These are phyloP conservation scores for Casuarina equisetifolia DNA, from an alignment of 306 rosid species.

Conservation along the genomic window DNA sequence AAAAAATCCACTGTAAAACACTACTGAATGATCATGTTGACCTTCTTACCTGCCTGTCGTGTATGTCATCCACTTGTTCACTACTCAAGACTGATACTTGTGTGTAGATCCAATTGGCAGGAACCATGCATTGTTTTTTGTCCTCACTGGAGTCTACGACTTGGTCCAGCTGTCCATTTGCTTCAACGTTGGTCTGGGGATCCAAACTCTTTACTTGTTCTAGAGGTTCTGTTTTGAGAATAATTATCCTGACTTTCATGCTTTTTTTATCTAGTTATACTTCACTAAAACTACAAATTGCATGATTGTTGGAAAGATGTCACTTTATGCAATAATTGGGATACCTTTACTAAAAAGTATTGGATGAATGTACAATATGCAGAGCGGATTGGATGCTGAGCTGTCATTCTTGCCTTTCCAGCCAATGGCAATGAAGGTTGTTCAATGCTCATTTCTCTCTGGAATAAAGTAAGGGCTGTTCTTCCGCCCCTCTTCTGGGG, in stretches of 20 bases:
- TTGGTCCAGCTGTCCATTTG: conserved; percentile 83
- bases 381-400: conserved; percentile 65
- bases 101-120: conserved; percentile 64
- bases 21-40: neutral
- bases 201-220: conserved; percentile 75
- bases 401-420: conserved; percentile 74
- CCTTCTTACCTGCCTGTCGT: neutral
- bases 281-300: conserved; percentile 1
- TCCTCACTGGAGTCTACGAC: conserved; percentile 86
- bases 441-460: conserved; percentile 70
- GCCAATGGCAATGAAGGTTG: conserved; percentile 81
- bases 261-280: neutral
- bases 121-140: conserved; percentile 86
- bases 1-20: neutral
- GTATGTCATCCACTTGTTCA: neutral
- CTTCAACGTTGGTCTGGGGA: conserved; percentile 77
- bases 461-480: conserved; percentile 63
- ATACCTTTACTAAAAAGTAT: conserved; percentile 15
- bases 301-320: conserved; percentile 12
- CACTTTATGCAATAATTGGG: conserved; percentile 4
- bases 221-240: conserved; percentile 52
- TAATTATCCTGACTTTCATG: conserved; percentile 7
- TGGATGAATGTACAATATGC: conserved; percentile 22
- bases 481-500: neutral
- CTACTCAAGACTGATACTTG: conserved; percentile 29